Percentiles rank a stretch among this genome's conserved stretches.
Conservation (phyloP, 805 yeast genomes). For the Starmerella ratchasimensis region DNA sequence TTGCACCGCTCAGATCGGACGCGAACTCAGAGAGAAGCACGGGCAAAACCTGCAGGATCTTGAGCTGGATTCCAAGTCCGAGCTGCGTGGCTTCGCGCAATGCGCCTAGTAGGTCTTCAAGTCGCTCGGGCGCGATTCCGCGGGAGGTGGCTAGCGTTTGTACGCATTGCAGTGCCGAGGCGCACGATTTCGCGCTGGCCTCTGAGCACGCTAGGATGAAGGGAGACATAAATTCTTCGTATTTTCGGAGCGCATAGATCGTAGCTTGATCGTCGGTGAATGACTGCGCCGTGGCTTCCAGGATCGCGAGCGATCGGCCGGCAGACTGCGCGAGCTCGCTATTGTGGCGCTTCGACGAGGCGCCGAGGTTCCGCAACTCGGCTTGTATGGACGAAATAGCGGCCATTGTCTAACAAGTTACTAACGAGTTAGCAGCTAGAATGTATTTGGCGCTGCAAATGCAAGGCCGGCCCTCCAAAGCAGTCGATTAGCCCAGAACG, state of each 20-base stretch:
- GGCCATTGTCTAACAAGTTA: too few species aligned
- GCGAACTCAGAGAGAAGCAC: slow-evolving; percentile 54
- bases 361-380: slow-evolving; percentile 47
- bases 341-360: slow-evolving; percentile 61
- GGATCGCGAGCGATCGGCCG: slow-evolving; percentile 16
- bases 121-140: slow-evolving; percentile 40
- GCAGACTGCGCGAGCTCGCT: slow-evolving; percentile 42
- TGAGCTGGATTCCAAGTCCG: slow-evolving; percentile 72
- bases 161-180: slow-evolving; percentile 58
- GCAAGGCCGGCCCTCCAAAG: too few species aligned
- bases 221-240: slow-evolving; percentile 50
- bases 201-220: slow-evolving; percentile 60
- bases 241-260: slow-evolving; percentile 9
- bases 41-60: slow-evolving; percentile 73
- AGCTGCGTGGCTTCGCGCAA: slow-evolving; percentile 60
- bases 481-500: too few species aligned
- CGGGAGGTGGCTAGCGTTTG: slow-evolving; percentile 44
- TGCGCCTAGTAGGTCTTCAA: slow-evolving; percentile 47
- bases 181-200: slow-evolving; percentile 57
- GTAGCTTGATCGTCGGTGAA: slow-evolving; percentile 6
- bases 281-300: slow-evolving; percentile 13
- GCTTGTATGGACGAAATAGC: slow-evolving; percentile 28
- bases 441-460: too few species aligned
- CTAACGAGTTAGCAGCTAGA: too few species aligned
- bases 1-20: slow-evolving; percentile 38